Evolutionary conservation across 495 filamentous ascomycete genomes (phyloP).

Genomic region (Aspergillus sclerotioniger): DNA sequence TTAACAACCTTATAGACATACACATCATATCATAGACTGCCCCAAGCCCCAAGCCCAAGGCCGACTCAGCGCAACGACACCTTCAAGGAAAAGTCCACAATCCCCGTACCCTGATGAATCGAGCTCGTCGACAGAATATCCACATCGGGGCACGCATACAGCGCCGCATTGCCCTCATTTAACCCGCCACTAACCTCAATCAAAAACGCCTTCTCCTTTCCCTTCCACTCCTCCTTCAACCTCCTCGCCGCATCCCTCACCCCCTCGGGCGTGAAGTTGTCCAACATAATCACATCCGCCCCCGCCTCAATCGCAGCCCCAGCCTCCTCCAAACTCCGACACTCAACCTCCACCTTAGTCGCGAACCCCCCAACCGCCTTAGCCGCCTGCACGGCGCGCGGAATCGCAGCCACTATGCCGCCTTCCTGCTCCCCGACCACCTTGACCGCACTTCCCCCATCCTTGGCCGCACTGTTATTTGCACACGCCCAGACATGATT

Average conservation of each 20-base stretch:
- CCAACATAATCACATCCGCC: slow-evolving; percentile 94
- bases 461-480: slow-evolving; percentile 38
- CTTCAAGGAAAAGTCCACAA: slow-evolving; percentile 96
- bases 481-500: slow-evolving; percentile 90
- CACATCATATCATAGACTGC: background rate
- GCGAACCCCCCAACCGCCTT: slow-evolving; percentile 83
- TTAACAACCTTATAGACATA: too few species aligned
- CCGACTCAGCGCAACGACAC: slow-evolving; percentile 51
- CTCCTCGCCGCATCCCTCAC: slow-evolving; percentile 66
- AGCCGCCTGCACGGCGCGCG: slow-evolving; percentile 76
- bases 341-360: slow-evolving; percentile 95
- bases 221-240: slow-evolving; percentile 74
- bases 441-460: slow-evolving; percentile 12
- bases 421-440: slow-evolving; percentile 14
- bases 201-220: slow-evolving; percentile 61
- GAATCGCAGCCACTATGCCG: slow-evolving; percentile 64
- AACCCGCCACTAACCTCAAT: slow-evolving; percentile 92
- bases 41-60: too few species aligned
- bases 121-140: slow-evolving; percentile 94
- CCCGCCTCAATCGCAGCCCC: slow-evolving; percentile 87
- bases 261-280: slow-evolving; percentile 82
- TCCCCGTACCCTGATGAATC: slow-evolving; percentile 90
- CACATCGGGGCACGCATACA: slow-evolving; percentile 81
- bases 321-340: slow-evolving; percentile 79
- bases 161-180: slow-evolving; percentile 76